These are phyloP conservation scores for Komagataella phaffii DNA, from an alignment of 805 yeast genomes.

Conservation along the genomic window DNA sequence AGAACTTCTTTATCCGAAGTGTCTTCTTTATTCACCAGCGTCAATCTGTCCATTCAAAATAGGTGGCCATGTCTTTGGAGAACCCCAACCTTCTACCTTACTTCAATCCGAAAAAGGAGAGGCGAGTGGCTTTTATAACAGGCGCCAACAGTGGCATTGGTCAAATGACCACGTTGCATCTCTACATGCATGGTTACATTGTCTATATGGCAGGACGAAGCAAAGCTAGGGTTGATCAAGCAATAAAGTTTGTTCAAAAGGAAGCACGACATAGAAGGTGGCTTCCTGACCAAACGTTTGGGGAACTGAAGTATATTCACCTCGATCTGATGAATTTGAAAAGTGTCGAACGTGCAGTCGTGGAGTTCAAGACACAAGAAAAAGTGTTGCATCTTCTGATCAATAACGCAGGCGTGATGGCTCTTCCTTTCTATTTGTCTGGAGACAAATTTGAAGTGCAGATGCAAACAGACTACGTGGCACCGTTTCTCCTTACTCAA, in stretches of 20 bases:
- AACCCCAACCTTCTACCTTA: constrained; percentile 46
- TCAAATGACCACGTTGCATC: constrained; percentile 59
- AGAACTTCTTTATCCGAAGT: no score
- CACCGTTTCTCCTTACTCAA: constrained; percentile 62
- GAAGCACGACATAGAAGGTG: constrained; percentile 32
- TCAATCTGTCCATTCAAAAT: no score
- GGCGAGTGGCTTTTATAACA: constrained; percentile 59
- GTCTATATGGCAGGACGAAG: constrained; percentile 69
- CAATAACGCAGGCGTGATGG: constrained; percentile 75
- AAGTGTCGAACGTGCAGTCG: constrained; percentile 35
- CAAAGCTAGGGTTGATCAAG: constrained; percentile 35
- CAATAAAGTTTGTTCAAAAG: constrained; percentile 38
- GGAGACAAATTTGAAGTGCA: constrained; percentile 61
- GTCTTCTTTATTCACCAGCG: neutral
- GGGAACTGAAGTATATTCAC: constrained; percentile 37
- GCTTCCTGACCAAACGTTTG: constrained; percentile 15
- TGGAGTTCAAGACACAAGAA: constrained; percentile 31
- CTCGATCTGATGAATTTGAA: constrained; percentile 39
- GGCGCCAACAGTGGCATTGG: constrained; percentile 83
- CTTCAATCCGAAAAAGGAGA: constrained; percentile 35
- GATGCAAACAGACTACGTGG: constrained; percentile 63
- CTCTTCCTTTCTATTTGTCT: constrained; percentile 53
- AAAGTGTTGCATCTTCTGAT: constrained; percentile 43
- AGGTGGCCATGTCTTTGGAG: neutral
- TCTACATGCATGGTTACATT: constrained; percentile 65